Conservation (phyloP, 163 green algal genomes). For the Scenedesmus sp. region DNA sequence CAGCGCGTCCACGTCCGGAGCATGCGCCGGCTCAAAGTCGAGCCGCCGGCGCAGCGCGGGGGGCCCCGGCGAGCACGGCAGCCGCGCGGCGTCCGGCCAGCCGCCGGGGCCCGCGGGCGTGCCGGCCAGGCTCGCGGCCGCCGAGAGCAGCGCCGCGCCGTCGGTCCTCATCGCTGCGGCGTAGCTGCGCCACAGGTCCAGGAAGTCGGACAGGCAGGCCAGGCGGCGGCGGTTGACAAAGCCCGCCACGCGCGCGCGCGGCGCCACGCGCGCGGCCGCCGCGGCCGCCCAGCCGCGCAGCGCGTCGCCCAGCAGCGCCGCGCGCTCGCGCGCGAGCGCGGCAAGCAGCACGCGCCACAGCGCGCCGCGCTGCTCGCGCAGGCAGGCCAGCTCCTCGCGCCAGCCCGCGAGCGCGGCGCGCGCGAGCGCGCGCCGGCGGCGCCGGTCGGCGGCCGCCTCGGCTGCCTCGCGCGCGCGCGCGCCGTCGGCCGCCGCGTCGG, state of each 20-base stretch:
- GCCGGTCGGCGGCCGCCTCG: background rate
- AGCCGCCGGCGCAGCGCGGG: no score
- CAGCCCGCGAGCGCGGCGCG: slow-evolving; percentile 3
- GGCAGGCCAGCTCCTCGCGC: slow-evolving; percentile 19
- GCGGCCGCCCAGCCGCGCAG: background rate
- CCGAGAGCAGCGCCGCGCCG: background rate
- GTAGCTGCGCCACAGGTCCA: slow-evolving; percentile 49
- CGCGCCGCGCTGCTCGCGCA: background rate
- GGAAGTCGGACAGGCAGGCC: slow-evolving; percentile 31
- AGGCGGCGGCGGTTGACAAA: slow-evolving; percentile 35
- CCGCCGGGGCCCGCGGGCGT: background rate
- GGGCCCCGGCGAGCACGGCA: no score
- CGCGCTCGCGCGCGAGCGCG: slow-evolving; percentile 23
- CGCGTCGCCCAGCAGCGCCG: background rate
- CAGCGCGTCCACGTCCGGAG: no score
- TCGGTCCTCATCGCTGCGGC: slow-evolving; percentile 50
- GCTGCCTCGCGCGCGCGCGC: background rate
- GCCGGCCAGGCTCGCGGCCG: background rate
- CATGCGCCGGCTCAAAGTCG: no score
- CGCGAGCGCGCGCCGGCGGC: background rate
- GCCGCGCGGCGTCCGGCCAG: background rate
- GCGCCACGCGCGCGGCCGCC: background rate
- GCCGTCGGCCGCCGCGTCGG: slow-evolving; percentile 7
- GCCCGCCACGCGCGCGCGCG: background rate
- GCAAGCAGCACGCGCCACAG: slow-evolving; percentile 34